Evolutionary conservation across 2,329 filamentous ascomycete species (phyloP).

Genomic region (Thielaviopsis musarum): DNA sequence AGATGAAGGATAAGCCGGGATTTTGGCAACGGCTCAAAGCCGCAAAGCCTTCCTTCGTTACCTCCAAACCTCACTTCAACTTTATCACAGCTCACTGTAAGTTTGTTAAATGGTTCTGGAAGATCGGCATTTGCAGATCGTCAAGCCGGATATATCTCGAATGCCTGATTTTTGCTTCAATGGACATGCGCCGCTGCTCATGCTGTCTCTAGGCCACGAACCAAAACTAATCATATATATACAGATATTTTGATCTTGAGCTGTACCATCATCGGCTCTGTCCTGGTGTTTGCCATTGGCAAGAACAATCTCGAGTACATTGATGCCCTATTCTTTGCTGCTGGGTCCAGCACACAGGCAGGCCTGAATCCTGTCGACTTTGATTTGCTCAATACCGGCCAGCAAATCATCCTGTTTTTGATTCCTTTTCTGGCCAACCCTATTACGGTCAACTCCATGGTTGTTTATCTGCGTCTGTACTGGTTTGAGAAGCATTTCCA

Average conservation of each 20-base stretch:
- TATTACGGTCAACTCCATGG: slow-evolving; percentile 66
- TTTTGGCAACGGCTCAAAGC: slow-evolving; percentile 28
- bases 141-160: not conserved
- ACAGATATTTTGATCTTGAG: slow-evolving; percentile 66
- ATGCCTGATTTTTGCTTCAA: not conserved
- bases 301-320: slow-evolving; percentile 53
- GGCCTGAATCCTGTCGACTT: slow-evolving; percentile 70
- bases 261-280: slow-evolving; percentile 54
- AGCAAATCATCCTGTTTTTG: slow-evolving; percentile 57
- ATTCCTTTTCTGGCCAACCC: slow-evolving; percentile 62
- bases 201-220: not conserved
- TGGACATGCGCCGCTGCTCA: not conserved
- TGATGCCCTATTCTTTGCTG: slow-evolving; percentile 78
- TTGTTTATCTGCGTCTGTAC: slow-evolving; percentile 85
- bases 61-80: slow-evolving; percentile 53
- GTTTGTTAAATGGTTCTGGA: slow-evolving; percentile 17
- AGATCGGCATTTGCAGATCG: not conserved
- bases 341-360: slow-evolving; percentile 76
- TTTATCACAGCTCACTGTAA: slow-evolving; percentile 69
- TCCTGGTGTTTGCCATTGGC: slow-evolving; percentile 51
- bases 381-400: slow-evolving; percentile 51
- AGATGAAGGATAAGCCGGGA: slow-evolving; percentile 12
- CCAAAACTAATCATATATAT: slow-evolving; percentile 1
- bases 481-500: slow-evolving; percentile 98
- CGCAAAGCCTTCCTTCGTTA: slow-evolving; percentile 39